Percentiles rank a stretch among this genome's conserved stretches.
Conservation (phyloP, 768 basidiomycete genomes). For the Xanthoconium purpureum region DNA sequence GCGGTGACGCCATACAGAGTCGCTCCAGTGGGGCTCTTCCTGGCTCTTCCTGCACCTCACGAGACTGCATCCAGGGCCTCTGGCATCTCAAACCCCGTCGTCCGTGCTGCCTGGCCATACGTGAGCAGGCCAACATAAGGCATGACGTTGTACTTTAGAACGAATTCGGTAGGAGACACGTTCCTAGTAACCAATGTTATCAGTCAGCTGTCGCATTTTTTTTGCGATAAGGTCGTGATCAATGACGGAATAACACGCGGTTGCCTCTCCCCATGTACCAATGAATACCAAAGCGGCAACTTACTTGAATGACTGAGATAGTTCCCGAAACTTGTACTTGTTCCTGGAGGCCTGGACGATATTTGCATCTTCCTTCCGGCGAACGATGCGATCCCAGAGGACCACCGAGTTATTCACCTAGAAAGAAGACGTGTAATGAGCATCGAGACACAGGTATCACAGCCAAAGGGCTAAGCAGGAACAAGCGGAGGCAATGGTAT, state of each 20-base stretch:
- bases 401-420: constrained; percentile 77
- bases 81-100: constrained; percentile 36
- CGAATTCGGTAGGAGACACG: constrained; percentile 61
- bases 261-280: constrained; percentile 2
- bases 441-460: constrained; percentile 2
- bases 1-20: constrained; percentile 14
- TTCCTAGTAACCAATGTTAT: constrained; percentile 44
- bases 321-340: constrained; percentile 81
- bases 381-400: constrained; percentile 89
- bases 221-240: constrained; percentile 13
- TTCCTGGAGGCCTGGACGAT: constrained; percentile 54
- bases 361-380: constrained; percentile 71
- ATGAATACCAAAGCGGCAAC: constrained; percentile 28
- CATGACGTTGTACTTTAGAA: constrained; percentile 87
- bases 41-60: constrained; percentile 3
- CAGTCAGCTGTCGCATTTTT: constrained; percentile 11
- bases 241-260: constrained; percentile 21
- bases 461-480: constrained; percentile 23
- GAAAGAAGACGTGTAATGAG: constrained; percentile 14
- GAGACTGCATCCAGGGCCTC: constrained; percentile 32
- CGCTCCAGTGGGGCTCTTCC: neutral
- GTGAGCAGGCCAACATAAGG: constrained; percentile 80
- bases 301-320: constrained; percentile 71
- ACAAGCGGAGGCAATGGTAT: constrained; percentile 6
- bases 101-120: constrained; percentile 68